A percentile compares a stretch with the other conserved stretches of the same genome.
These are phyloP conservation scores for Nicotiana paniculata DNA, from an alignment of 257 asterid genomes.

Conservation along the genomic window DNA sequence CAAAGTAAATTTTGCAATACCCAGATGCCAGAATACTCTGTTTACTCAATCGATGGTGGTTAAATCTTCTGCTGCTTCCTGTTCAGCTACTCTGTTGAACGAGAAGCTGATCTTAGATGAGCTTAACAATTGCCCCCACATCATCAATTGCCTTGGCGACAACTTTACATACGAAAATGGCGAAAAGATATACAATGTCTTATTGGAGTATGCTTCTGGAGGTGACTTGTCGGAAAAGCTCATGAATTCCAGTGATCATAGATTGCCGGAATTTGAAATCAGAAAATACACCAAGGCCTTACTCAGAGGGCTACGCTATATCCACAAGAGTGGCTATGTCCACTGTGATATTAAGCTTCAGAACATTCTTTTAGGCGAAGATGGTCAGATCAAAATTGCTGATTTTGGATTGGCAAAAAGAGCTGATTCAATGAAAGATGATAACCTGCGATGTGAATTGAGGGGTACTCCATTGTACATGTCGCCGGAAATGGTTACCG, in stretches of 20 bases:
- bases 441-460: constrained; percentile 25
- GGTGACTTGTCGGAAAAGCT: constrained; percentile 56
- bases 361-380: constrained; percentile 42
- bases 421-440: not conserved
- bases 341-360: constrained; percentile 90
- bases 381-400: constrained; percentile 51
- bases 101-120: constrained; percentile 59
- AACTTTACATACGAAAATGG: constrained; percentile 47
- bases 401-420: constrained; percentile 81
- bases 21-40: constrained; percentile 3
- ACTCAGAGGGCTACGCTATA: constrained; percentile 42
- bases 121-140: constrained; percentile 44
- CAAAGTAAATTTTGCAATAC: constrained; percentile 50
- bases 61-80: constrained; percentile 47
- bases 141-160: constrained; percentile 63
- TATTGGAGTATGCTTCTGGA: constrained; percentile 72
- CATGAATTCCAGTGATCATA: constrained; percentile 19
- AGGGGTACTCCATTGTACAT: constrained; percentile 89
- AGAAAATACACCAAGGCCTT: constrained; percentile 39
- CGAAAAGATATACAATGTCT: constrained; percentile 57
- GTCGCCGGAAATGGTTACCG: constrained; percentile 86
- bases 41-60: constrained; percentile 56
- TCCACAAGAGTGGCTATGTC: constrained; percentile 61
- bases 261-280: constrained; percentile 42
- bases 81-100: constrained; percentile 35